A percentile compares a stretch with the other conserved stretches of the same genome.
phyloP scores from a whole-genome alignment of 2,329 filamentous ascomycete species.

The Botrytis medusae region DNA sequence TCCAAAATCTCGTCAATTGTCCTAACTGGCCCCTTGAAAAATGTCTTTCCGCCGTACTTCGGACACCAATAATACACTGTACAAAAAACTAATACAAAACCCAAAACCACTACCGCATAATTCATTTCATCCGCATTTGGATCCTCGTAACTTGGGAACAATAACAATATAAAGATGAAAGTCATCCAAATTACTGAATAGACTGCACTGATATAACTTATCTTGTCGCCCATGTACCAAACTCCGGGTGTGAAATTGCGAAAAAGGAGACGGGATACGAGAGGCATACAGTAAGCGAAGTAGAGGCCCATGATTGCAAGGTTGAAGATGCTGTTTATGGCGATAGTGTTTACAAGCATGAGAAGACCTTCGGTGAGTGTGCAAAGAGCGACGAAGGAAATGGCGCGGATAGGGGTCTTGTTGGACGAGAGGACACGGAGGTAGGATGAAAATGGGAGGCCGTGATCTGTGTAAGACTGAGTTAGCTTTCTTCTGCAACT shows the following conservation, averaged over 20 bases:
- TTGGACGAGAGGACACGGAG: slow-evolving; percentile 36
- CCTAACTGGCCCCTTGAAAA: slow-evolving; percentile 37
- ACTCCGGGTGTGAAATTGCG: slow-evolving; percentile 37
- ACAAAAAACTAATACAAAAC: slow-evolving; percentile 38
- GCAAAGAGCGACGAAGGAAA: slow-evolving; percentile 36
- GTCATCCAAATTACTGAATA: slow-evolving; percentile 39
- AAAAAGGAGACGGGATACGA: slow-evolving; percentile 36
- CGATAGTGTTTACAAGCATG: slow-evolving; percentile 40
- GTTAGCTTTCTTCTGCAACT: neutral
- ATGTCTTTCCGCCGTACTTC: slow-evolving; percentile 37
- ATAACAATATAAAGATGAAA: slow-evolving; percentile 38
- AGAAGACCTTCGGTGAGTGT: slow-evolving; percentile 38
- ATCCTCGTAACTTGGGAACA: slow-evolving; percentile 36
- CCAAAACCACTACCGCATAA: slow-evolving; percentile 38
- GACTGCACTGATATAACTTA: slow-evolving; percentile 33
- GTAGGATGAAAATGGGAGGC: slow-evolving; percentile 37
- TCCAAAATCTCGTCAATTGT: slow-evolving; percentile 36
- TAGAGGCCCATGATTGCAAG: slow-evolving; percentile 41
- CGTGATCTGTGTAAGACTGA: slow-evolving; percentile 32
- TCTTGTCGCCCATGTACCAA: slow-evolving; percentile 38
- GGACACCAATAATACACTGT: slow-evolving; percentile 38
- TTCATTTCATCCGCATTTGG: slow-evolving; percentile 38
- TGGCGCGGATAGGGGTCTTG: slow-evolving; percentile 37
- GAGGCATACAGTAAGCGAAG: slow-evolving; percentile 41
- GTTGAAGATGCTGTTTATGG: slow-evolving; percentile 41